These are phyloP conservation scores for Nitzschia palea DNA, from an alignment of 108 stramenopile genomes.

Conservation along the genomic window DNA sequence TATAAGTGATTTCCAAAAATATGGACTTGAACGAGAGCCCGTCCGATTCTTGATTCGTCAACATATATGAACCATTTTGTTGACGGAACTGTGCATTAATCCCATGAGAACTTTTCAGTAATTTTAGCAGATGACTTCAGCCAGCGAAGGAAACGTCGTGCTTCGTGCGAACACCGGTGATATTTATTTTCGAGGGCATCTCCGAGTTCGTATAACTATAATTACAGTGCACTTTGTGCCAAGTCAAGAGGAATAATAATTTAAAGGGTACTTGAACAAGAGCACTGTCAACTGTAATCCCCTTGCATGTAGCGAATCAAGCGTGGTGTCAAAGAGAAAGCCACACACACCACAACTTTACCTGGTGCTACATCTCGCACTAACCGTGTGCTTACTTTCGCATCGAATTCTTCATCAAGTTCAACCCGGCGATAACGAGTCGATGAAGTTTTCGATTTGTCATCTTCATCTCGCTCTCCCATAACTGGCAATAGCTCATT, in stretches of 20 bases:
- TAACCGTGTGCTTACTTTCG: slow-evolving; percentile 61
- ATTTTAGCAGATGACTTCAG: no score
- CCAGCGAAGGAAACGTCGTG: no score
- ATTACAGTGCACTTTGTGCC: no score
- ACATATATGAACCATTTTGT: no score
- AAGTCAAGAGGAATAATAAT: background rate
- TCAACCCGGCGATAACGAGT: slow-evolving; percentile 57
- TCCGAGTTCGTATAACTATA: no score
- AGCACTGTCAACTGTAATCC: slow-evolving; percentile 41
- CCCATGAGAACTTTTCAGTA: no score
- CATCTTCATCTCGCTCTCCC: slow-evolving; percentile 17
- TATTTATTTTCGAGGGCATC: no score
- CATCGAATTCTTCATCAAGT: slow-evolving; percentile 57
- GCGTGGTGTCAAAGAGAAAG: slow-evolving; percentile 64
- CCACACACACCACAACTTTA: slow-evolving; percentile 84
- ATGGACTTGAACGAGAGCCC: no score
- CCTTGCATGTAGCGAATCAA: slow-evolving; percentile 78
- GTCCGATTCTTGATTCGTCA: no score
- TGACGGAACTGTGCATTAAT: no score
- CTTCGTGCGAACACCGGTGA: no score
- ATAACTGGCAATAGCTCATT: slow-evolving; percentile 54
- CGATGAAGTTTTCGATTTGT: slow-evolving; percentile 24
- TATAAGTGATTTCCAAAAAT: no score
- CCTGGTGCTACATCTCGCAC: slow-evolving; percentile 86
- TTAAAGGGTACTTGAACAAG: background rate